These are phyloP conservation scores for Sphaerosporella brunnea DNA, from an alignment of 495 filamentous ascomycete genomes.

Conservation along the genomic window DNA sequence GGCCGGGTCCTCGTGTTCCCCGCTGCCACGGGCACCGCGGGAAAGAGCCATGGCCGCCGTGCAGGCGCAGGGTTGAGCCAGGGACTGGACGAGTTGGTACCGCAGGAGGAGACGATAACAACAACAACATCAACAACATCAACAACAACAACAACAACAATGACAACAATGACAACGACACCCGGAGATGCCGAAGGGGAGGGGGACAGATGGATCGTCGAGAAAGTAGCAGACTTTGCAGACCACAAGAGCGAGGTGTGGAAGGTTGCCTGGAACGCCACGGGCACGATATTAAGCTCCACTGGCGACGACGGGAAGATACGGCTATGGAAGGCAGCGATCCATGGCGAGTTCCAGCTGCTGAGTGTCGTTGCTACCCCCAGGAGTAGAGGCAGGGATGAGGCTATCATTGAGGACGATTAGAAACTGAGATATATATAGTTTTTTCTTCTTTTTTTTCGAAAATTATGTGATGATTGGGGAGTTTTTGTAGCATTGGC, in stretches of 20 bases:
- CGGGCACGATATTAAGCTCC: conserved; percentile 41
- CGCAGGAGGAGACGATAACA: no score
- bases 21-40: conserved; percentile 15
- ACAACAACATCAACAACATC: no score
- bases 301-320: conserved; percentile 45
- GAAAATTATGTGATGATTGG: no score
- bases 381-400: no score
- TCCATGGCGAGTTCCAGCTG: conserved; percentile 25
- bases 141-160: no score
- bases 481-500: no score
- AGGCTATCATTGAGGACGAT: no score
- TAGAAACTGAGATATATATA: no score
- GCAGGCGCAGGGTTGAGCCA: conserved; percentile 38
- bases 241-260: conserved; percentile 40
- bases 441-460: no score
- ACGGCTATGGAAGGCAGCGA: conserved; percentile 32
- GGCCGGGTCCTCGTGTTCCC: conserved; percentile 5
- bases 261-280: conserved; percentile 43
- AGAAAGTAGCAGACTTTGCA: conserved; percentile 36
- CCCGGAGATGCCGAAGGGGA: conserved; percentile 14
- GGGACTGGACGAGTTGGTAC: conserved; percentile 35
- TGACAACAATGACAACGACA: no score
- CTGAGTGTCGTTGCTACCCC: conserved; percentile 22
- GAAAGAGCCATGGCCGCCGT: conserved; percentile 5
- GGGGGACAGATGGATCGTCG: conserved; percentile 23